phyloP scores from a whole-genome alignment of 495 filamentous ascomycete genomes.

The Penicillium lagena region DNA sequence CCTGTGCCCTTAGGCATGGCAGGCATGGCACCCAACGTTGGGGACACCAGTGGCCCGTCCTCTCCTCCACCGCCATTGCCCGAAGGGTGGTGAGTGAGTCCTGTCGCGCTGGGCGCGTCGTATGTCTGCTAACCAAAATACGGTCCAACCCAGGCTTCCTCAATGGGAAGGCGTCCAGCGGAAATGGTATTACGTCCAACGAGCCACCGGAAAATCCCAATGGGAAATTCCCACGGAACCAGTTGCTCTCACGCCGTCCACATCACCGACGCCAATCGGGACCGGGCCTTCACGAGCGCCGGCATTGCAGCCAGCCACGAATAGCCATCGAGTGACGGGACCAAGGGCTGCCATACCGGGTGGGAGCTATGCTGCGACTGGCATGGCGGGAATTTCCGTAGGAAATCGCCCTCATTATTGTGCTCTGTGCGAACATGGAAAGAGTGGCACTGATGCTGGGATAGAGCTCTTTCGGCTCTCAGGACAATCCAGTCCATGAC shows the following conservation, averaged over 20 bases:
- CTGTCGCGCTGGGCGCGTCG: neutral
- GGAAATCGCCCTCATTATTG: conserved; percentile 16
- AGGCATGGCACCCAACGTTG: conserved; percentile 35
- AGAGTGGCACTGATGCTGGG: conserved; percentile 24
- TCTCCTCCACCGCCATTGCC: conserved; percentile 64
- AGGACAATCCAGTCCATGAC: conserved; percentile 7
- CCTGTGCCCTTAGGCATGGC: conserved; percentile 3
- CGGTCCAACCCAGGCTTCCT: conserved; percentile 48
- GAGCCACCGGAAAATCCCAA: conserved; percentile 66
- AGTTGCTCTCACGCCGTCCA: conserved; percentile 35
- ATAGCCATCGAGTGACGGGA: conserved; percentile 8
- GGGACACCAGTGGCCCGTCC: conserved; percentile 62
- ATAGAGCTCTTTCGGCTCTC: conserved; percentile 23
- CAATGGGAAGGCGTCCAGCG: conserved; percentile 71
- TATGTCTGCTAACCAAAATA: neutral
- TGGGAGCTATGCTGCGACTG: conserved; percentile 9
- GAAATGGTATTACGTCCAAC: conserved; percentile 77
- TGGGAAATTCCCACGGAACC: conserved; percentile 72
- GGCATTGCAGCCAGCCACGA: conserved; percentile 8
- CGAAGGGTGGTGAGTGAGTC: conserved; percentile 55
- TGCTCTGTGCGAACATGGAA: conserved; percentile 10
- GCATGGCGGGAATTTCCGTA: conserved; percentile 24
- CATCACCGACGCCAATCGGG: conserved; percentile 26
- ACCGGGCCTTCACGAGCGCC: conserved; percentile 24
- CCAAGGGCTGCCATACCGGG: conserved; percentile 7